Evolutionary conservation across 352 stramenopile genomes (phyloP), one percentile per base, ranked within the genome.

Genomic region (Halophytophthora batemanensis): DNA sequence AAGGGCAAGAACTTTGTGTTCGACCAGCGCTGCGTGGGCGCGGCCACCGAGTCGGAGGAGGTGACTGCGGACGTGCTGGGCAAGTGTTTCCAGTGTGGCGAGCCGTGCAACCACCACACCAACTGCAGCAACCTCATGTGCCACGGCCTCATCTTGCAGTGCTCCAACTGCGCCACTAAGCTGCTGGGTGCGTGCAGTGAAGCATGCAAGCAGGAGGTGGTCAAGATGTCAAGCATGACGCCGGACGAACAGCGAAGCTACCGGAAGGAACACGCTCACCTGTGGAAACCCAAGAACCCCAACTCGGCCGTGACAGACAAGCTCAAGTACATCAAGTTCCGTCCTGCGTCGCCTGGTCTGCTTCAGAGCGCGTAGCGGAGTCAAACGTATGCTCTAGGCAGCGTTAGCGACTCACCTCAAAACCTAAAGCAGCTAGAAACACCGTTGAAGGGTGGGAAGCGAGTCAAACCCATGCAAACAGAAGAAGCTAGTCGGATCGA

Each of bases 1-100:
- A 63, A 63, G 48, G 78, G 76, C 19, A 85, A 82, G 51, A 87
- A 86, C 58, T 90, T 87, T 53, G 79, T 90, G 54, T 90, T 87
- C 47, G 79, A 90, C 56, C 79, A 90, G 56, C 79, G 79, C 1
- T 87, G 76, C 45, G 76, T 87, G 19, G 64, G 55, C 2, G 53
- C 69, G 12, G 57, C 70, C 15, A 63, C 43, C 2, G 50, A 56
- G 42, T 69, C 64, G 14, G 69, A 86, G 39, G 51, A 77, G 47
- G 69, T 87, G 59, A 87, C 79, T 12, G 44, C 53, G 8, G 77
- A 90, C 23, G 64, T 90, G n/a, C 53, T 90, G 46, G 76, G 74
- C 41, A 45, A 58, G 22, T 90, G 79, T 29, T 87, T 79, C 29
- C 74, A 82, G 46, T 87, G 79, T 10, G 76, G 74, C 3, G 63